These are phyloP conservation scores for Debaryomyces tyrocola DNA, from an alignment of 805 yeast genomes.

Conservation along the genomic window DNA sequence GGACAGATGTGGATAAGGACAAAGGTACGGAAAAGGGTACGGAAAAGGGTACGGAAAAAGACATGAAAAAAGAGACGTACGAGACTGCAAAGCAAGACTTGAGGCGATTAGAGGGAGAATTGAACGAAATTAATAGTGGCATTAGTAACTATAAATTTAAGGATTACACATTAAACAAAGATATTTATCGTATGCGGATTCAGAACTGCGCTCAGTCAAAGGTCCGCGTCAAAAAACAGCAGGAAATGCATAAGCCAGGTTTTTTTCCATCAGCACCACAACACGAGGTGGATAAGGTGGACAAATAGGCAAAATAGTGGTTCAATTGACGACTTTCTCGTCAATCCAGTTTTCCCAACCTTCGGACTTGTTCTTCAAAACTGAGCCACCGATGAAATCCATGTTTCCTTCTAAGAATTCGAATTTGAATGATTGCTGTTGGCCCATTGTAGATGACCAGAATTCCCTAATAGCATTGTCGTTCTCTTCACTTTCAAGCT, in stretches of 20 bases:
- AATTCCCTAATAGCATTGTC: conserved; percentile 34
- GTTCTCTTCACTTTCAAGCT: conserved; percentile 43
- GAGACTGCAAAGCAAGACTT: conserved; percentile 16
- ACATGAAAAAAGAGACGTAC: conserved; percentile 13
- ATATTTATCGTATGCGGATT: conserved; percentile 43
- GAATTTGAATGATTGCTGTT: conserved; percentile 53
- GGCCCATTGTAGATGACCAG: conserved; percentile 41
- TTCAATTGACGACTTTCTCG: conserved; percentile 61
- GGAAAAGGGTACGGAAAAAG: too few relatives aligned
- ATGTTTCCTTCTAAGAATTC: conserved; percentile 71
- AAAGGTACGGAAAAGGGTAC: conserved; percentile 19
- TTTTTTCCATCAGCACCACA: conserved; percentile 39
- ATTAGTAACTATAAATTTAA: conserved; percentile 35
- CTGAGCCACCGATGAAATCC: conserved; percentile 73
- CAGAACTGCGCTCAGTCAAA: conserved; percentile 33
- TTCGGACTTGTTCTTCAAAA: conserved; percentile 51
- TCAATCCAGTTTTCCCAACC: conserved; percentile 80
- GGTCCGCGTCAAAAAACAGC: conserved; percentile 25
- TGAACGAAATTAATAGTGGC: conserved; percentile 14
- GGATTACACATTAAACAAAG: conserved; percentile 38
- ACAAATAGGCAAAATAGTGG: neutral
- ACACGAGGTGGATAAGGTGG: conserved; percentile 1
- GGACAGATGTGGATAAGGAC: conserved; percentile 18
- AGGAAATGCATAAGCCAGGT: conserved; percentile 33
- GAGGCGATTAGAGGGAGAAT: conserved; percentile 15